These are phyloP conservation scores for Juglanconis oblonga DNA, from an alignment of 2,329 filamentous ascomycete species.

Conservation along the genomic window DNA sequence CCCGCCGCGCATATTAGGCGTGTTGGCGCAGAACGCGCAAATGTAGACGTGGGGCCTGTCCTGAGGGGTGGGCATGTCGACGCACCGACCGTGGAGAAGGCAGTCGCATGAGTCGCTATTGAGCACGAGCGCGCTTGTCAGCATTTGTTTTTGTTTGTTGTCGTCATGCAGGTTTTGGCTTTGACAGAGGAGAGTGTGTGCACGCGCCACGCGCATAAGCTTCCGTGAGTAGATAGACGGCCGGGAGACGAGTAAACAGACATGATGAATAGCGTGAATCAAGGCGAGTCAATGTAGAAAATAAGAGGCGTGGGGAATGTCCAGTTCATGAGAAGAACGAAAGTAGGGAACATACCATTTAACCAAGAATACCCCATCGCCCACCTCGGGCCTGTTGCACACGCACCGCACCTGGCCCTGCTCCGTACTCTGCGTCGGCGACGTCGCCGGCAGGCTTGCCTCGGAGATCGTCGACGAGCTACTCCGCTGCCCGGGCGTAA, in stretches of 20 bases:
- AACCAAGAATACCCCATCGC: constrained; percentile 56
- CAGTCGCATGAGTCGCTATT: constrained; percentile 62
- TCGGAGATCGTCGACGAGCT: constrained; percentile 46
- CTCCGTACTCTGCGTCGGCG: constrained; percentile 30
- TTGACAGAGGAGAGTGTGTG: not conserved
- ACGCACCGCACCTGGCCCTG: constrained; percentile 53
- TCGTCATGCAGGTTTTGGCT: constrained; percentile 12
- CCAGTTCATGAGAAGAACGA: not conserved
- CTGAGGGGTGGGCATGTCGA: constrained; percentile 52
- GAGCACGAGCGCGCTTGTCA: constrained; percentile 3
- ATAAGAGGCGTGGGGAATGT: not conserved
- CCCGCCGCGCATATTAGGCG: constrained; percentile 50
- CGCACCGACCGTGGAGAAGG: constrained; percentile 62
- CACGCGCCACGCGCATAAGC: not conserved
- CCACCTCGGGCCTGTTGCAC: constrained; percentile 44
- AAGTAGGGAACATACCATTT: constrained; percentile 52
- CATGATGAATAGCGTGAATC: not conserved
- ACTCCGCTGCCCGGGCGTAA: constrained; percentile 28
- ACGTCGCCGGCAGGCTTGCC: constrained; percentile 45
- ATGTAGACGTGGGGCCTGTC: constrained; percentile 58
- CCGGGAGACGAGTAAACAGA: not conserved
- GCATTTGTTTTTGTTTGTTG: constrained; percentile 13
- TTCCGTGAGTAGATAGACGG: not conserved
- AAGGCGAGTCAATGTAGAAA: not conserved
- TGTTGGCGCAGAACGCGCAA: constrained; percentile 61